Evolutionary conservation across 225 moss, liverwort and hornwort genomes (phyloP), one percentile per base, ranked within the genome.

Genomic region (Polytrichum commune): DNA sequence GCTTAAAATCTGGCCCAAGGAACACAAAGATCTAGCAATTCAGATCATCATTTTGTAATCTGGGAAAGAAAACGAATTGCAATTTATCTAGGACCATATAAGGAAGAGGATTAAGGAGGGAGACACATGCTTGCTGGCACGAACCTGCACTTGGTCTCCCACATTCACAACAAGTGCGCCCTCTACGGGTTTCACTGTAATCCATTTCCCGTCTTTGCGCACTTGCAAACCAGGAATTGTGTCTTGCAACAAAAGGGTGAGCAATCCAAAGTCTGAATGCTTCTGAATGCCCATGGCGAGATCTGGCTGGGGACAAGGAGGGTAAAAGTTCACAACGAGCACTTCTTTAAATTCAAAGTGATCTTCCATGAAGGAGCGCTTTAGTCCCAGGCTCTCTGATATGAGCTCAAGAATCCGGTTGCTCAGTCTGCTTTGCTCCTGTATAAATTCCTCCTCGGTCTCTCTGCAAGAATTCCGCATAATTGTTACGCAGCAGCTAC

Each of bases 1-100:
- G 71, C 67, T 82, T 54, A 82, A 33, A 63, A 82, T 64, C 81
- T 78, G 71, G 55, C 74, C n/a, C 62, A 53, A 66, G n/a, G 29
- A 53, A 46, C 46, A 46, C 46, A 46, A 13, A 13, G 46, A 16
- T 46, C 16, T 16, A 46, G 46, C 46, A 46, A 46, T 46, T 46
- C 46, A 46, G 46, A 13, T 10, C 9, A 9, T 35, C 2, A 35
- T 13, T 16, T 16, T 46, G 46, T 16, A 16, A 46, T 46, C 46
- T 16, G 13, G 46, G 13, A 3, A 46, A 46, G 46, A 46, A 13
- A 10, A 38, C 38, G 38, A 13, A 46, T 7, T 13, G 4, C 46
- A 46, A 46, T 46, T 46, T 46, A 46, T 46, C 46, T 46, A 46
- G 46, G 46, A 46, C 16, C 16, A 13, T 46, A 46, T 46, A 4